Base-by-base conservation (phyloP, 768 basidiomycete genomes). In the Lactarius pseudohatsudake region DNA sequence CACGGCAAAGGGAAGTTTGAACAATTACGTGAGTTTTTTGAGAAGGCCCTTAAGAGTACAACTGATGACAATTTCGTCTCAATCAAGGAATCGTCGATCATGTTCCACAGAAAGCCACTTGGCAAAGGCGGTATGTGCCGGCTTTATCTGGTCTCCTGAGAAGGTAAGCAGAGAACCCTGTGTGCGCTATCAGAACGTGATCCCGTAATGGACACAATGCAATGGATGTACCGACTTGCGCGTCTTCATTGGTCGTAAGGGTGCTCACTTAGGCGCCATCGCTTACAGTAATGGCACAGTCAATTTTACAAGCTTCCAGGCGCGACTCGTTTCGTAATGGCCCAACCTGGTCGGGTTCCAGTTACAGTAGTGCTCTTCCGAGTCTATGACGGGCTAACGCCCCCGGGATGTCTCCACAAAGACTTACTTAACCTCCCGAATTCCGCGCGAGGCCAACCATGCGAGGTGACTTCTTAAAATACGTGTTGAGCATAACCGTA, bases 401-500 rank as follows among this genome's bases (percentile, higher is more conserved):
- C 79, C 0, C 85, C 84, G 0, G 64, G 68, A 0, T 84, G 82
- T 1, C 79, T 84, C 32, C 86, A 85, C 66, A 84, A 86, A 64
- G 78, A 78, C 10, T 84, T 84, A 74, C 68, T 85, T 28, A 75
- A 76, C 1, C 82, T 86, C 41, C 81, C 81, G 34, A 58, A 58
- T 40, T 58, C 38, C 6, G 34, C 13, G 32, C 36, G 10, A 22
- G 26, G 57, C 4, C 34, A 2, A 62, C 72, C 20, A 56, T 82
- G 28, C 72, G 72, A 3, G 72, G 73, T 61, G 79, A 84, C 64
- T 72, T 85, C 2, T 70, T 65, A 2, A 81, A 81, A 0, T 26
- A 15, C 28, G 16, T 45, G 28, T 32, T 8, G 28, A 28, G 30
- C 43, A 2, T 57, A 7, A 30, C 0, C 28, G 1, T 18, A 22